Evolutionary conservation across 257 asterid species (phyloP).

Genomic region (Ophiorrhiza pumila): DNA sequence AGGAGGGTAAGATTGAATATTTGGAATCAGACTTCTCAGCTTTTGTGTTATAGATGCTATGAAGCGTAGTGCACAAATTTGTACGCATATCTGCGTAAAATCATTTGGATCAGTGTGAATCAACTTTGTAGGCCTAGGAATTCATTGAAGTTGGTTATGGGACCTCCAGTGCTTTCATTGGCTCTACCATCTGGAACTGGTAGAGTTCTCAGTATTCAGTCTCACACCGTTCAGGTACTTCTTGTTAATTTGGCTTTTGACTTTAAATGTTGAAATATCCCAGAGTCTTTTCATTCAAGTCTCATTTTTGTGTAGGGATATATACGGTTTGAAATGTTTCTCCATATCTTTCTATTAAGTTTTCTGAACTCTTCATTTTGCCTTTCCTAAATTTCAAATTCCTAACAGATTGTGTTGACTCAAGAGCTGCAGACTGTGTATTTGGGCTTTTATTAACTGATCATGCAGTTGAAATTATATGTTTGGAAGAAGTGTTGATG

Average conservation of each 20-base stretch:
- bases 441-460: neutral
- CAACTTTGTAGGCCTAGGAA: slow-evolving; percentile 36
- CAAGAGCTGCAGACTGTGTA: neutral
- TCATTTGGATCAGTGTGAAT: neutral
- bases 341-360: neutral
- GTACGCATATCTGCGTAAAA: neutral
- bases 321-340: neutral
- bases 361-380: neutral
- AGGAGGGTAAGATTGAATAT: neutral
- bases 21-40: neutral
- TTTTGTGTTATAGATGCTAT: neutral
- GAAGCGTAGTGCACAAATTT: neutral
- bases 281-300: neutral
- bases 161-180: slow-evolving; percentile 73
- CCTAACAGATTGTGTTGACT: neutral
- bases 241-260: slow-evolving; percentile 11
- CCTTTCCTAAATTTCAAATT: neutral
- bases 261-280: neutral
- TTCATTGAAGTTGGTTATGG: slow-evolving; percentile 46
- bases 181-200: slow-evolving; percentile 89
- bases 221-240: slow-evolving; percentile 94
- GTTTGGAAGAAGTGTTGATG: neutral
- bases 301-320: neutral
- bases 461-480: neutral
- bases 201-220: slow-evolving; percentile 91